phyloP scores from a whole-genome alignment of 352 stramenopile genomes.

The Phytophthora pinifolia region DNA sequence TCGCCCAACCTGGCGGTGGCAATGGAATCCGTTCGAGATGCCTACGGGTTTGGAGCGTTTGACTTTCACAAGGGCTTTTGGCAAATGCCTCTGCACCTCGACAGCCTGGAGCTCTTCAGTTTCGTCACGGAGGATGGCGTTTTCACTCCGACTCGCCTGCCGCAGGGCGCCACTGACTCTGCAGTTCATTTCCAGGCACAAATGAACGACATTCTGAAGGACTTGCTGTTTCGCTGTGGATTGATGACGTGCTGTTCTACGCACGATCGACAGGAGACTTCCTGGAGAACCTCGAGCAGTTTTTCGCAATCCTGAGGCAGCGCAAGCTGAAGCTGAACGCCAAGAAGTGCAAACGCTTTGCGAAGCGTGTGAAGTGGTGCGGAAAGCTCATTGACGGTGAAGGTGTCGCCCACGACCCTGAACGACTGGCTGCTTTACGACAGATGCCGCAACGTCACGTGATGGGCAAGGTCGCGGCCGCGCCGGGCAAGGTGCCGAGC shows the following conservation, averaged over 20 bases:
- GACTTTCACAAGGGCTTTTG: slow-evolving; percentile 10
- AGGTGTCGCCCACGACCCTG: slow-evolving; percentile 5
- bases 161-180: background rate
- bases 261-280: background rate
- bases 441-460: slow-evolving; percentile 16
- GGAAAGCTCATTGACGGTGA: slow-evolving; percentile 17
- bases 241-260: background rate
- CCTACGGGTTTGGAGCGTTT: slow-evolving; percentile 9
- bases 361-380: slow-evolving; percentile 12
- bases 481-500: too few species aligned
- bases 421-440: background rate
- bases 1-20: slow-evolving; percentile 3
- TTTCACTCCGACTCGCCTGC: background rate
- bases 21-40: background rate
- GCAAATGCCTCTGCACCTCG: background rate
- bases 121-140: slow-evolving; percentile 7
- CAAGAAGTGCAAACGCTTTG: slow-evolving; percentile 19
- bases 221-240: background rate
- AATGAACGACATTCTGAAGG: background rate
- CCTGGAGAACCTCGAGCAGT: background rate
- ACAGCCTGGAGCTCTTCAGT: slow-evolving; percentile 2
- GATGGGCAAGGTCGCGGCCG: too few species aligned
- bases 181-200: background rate
- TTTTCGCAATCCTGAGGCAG: slow-evolving; percentile 5
- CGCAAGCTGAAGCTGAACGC: slow-evolving; percentile 15